Base-by-base conservation (phyloP, 208 protist species). In the Leishmania gerbilli region DNA sequence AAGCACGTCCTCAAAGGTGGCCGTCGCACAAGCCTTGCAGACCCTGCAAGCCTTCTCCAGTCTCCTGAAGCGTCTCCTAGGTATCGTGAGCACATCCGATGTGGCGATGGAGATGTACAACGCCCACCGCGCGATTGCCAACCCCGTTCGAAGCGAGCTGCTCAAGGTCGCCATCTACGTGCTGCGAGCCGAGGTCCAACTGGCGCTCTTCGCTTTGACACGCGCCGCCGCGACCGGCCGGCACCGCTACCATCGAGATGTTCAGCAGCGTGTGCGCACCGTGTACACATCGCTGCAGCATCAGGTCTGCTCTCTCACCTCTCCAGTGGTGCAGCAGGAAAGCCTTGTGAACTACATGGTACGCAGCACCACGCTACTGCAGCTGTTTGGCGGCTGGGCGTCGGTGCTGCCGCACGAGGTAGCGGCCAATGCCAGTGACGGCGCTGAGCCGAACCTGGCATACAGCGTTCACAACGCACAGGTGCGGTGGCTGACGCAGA, bases 291-390 rank as follows among this genome's bases (percentile, higher is more conserved):
- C 86, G 27, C 76, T 96, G n/a, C 84, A 88, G 65, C 87, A 87
- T 27, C 95, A 96, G 65, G 67, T 96, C 42, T 77, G 80, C 47
- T 82, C 87, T 34, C 55, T 96, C 15, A 86, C 84, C 24, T 74
- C 72, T n/a, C 90, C 95, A 47, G 85, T 95, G 19, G 80, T 95
- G 45, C 83, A 87, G 81, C 90, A 95, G 60, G 75, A 79, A 27
- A 89, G 81, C 49, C 79, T 97, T 24, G 84, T 85, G 31, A 95
- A 94, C 84, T 96, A 96, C 80, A 91, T 96, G 84, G 95, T 98
- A 72, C 93, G 95, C 76, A 92, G 87, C 40, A 81, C 91, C n/a
- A 95, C 95, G 7, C 84, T 98, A 69, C 77, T 95, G 69, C 93
- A 98, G 88, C 91, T 94, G 75, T 82, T 94, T 68, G 95, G 93